A percentile compares a stretch with the other conserved stretches of the same genome.
Conservation (phyloP, 192 early-diverging fungal species). For the Dissophora ornata region DNA sequence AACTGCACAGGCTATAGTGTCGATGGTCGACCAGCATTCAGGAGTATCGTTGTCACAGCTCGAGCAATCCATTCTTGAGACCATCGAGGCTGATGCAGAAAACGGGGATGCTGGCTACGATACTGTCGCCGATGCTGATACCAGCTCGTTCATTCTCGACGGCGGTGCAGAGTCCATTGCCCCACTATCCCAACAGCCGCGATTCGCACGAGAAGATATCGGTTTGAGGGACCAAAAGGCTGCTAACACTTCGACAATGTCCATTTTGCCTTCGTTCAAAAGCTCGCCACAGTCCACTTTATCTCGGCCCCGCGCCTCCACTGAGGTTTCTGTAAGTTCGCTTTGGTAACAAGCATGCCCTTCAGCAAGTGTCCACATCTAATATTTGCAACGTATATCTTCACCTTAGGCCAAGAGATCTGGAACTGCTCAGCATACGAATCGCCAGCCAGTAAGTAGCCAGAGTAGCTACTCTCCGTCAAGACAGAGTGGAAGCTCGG, state of each 20-base stretch:
- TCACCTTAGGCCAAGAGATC: conserved; percentile 21
- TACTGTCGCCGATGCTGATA: conserved; percentile 33
- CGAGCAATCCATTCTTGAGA: conserved; percentile 43
- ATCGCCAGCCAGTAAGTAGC: background rate
- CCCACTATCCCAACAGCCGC: background rate
- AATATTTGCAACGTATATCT: too few relatives aligned
- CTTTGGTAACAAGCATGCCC: background rate
- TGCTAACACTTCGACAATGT: background rate
- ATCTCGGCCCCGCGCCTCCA: conserved; percentile 36
- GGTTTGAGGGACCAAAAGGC: background rate
- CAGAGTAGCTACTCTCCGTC: background rate
- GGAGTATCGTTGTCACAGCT: conserved; percentile 34
- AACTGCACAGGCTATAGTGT: conserved; percentile 36
- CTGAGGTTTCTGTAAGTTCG: conserved; percentile 14
- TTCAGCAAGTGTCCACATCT: too few relatives aligned
- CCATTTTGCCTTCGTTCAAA: background rate
- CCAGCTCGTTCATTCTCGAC: conserved; percentile 49
- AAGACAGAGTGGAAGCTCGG: background rate
- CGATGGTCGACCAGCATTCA: conserved; percentile 53
- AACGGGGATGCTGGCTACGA: conserved; percentile 16
- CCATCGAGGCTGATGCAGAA: conserved; percentile 45
- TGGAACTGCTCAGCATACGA: background rate
- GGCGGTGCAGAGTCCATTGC: conserved; percentile 5
- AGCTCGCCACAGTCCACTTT: background rate
- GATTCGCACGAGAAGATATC: background rate